phyloP scores from a whole-genome alignment of 441 rosid species.

The Populus hybrid region DNA sequence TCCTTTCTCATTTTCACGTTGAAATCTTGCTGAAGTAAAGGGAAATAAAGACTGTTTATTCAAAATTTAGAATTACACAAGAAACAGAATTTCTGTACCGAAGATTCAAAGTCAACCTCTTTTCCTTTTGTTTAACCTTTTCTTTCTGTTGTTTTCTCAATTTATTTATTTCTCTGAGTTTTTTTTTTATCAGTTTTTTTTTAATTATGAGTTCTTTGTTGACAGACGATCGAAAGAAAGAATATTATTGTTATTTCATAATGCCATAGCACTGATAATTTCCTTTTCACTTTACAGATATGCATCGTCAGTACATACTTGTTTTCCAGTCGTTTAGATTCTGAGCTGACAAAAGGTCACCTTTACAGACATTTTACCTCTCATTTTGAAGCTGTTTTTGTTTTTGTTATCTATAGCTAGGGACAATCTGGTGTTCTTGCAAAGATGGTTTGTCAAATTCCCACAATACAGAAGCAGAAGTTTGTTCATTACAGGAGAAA shows the following conservation, averaged over 20 bases:
- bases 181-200: constrained; percentile 4
- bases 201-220: constrained; percentile 6
- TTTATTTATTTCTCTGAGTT: not conserved
- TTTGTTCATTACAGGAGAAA: constrained; percentile 90
- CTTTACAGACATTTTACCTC: constrained; percentile 21
- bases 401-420: constrained; percentile 53
- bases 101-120: constrained; percentile 41
- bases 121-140: constrained; percentile 16
- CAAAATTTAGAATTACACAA: constrained; percentile 14
- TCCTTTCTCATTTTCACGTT: not conserved
- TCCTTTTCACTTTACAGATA: constrained; percentile 30
- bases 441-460: constrained; percentile 86
- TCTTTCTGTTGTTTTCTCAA: not conserved
- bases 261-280: constrained; percentile 18
- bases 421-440: constrained; percentile 91
- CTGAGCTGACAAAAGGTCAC: constrained; percentile 38
- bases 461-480: constrained; percentile 88
- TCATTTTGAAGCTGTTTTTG: constrained; percentile 26
- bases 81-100: constrained; percentile 31
- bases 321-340: constrained; percentile 27
- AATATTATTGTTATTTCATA: constrained; percentile 17
- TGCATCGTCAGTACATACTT: constrained; percentile 27
- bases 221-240: constrained; percentile 12
- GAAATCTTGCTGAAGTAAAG: constrained; percentile 11
- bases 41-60: not conserved